phyloP scores from a whole-genome alignment of 2,329 filamentous ascomycete genomes.

The Talaromyces piceae region DNA sequence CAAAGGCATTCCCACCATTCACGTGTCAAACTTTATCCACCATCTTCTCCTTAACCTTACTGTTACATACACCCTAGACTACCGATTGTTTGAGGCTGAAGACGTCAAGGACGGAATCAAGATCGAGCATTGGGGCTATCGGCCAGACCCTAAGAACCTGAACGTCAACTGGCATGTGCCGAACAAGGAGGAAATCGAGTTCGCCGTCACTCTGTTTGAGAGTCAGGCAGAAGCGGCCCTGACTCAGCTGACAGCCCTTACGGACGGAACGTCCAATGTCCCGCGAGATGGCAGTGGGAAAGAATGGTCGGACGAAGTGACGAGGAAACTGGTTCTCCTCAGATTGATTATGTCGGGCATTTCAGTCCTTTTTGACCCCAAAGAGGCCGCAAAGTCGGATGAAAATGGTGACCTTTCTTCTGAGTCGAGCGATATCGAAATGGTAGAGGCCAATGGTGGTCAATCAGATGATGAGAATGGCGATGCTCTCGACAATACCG shows the following conservation, averaged over 20 bases:
- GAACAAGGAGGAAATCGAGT: conserved; percentile 68
- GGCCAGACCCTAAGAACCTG: conserved; percentile 65
- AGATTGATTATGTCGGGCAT: conserved; percentile 85
- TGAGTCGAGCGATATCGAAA: conserved; percentile 35
- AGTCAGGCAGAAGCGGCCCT: conserved; percentile 73
- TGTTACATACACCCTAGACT: conserved; percentile 87
- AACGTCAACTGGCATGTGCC: conserved; percentile 90
- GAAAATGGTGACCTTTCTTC: conserved; percentile 38
- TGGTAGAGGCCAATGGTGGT: conserved; percentile 36
- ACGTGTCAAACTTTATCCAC: conserved; percentile 96
- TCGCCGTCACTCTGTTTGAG: conserved; percentile 83
- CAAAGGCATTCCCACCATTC: conserved; percentile 84
- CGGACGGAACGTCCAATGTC: conserved; percentile 69
- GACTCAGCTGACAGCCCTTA: conserved; percentile 67
- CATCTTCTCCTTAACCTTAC: conserved; percentile 92
- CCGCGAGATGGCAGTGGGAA: conserved; percentile 93
- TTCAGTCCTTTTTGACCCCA: conserved; percentile 79
- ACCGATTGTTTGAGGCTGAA: conserved; percentile 75
- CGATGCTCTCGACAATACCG: conserved; percentile 49
- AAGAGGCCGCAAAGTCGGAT: conserved; percentile 47
- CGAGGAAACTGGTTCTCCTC: conserved; percentile 77
- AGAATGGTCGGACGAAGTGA: conserved; percentile 97
- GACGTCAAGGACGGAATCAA: conserved; percentile 64
- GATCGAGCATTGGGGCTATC: conserved; percentile 75
- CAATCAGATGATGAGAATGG: conserved; percentile 18